Evolutionary conservation across 257 asterid species (phyloP), one percentile per base, ranked within the genome.

Genomic region (Cynanchum wilfordii): DNA sequence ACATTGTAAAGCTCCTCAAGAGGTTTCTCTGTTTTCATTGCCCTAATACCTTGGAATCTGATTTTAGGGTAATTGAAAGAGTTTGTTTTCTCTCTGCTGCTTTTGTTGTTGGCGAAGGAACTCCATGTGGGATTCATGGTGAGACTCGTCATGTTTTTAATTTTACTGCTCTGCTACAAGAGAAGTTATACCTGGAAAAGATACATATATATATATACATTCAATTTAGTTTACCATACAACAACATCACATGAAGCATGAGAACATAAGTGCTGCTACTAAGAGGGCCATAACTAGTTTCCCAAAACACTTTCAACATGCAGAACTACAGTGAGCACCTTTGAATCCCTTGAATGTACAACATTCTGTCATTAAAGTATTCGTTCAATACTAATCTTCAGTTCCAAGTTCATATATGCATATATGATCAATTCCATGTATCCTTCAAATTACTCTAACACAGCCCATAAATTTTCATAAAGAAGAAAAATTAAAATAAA

Each of bases 1-100:
- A 94, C 90, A 22, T 86, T 87, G 89, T 94, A 94, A 57, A 94
- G 85, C 82, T 94, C 99, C 81, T 94, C 99, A 79, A 94, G 78
- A 4, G 97, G 83, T 87, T 91, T 93, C 82, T 88, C 95, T 62
- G 73, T 62, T 74, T 80, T 83, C 87, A 85, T 76, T 62, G 96
- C 90, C 73, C 64, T 79, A 38, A 86, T 40, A 20, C 78, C 75
- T 67, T 3, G 79, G 24, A 65, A 60, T 59, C 55, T 33, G 36
- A 33, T 71, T 69, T 83, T 49, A 30, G 66, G 68, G 42, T 73
- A 56, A 50, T 82, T 49, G 30, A 45, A 16, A 0, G 25, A 54
- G 9, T 65, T 60, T 75, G 27, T 75, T 24, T 60, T 81, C 70
- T 52, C 77, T 36, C 69, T 19, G 42, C 73, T 59, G 69, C 63